These are phyloP conservation scores for sunflower (Helianthus annuus) DNA, from an alignment of 129 eudicot species.

Conservation along the genomic window HanXRQr2.0-SUNRISE NC_035436.2:39752847-39753346, in stretches of 20 bases:
- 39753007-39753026: conserved; percentile 76
- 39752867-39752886: too few relatives aligned
- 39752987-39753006: conserved; percentile 83
- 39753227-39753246: neutral
- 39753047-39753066: conserved; percentile 72
- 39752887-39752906: too few relatives aligned
- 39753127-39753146: too few relatives aligned
- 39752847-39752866: too few relatives aligned
- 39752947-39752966: conserved; percentile 72
- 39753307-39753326: conserved; percentile 73
- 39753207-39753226: neutral
- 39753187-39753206: too few relatives aligned
- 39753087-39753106: conserved; percentile 99
- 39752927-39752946: neutral
- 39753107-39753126: conserved; percentile 27
- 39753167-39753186: too few relatives aligned
- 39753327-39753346: conserved; percentile 88
- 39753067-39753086: conserved; percentile 64
- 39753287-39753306: conserved; percentile 92
- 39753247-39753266: neutral
- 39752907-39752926: neutral
- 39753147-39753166: too few relatives aligned
- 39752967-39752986: conserved; percentile 89
- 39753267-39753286: conserved; percentile 16
- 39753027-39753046: conserved; percentile 79